Conservation (phyloP, 805 yeast species). For the Lachancea kluyveri region DNA sequence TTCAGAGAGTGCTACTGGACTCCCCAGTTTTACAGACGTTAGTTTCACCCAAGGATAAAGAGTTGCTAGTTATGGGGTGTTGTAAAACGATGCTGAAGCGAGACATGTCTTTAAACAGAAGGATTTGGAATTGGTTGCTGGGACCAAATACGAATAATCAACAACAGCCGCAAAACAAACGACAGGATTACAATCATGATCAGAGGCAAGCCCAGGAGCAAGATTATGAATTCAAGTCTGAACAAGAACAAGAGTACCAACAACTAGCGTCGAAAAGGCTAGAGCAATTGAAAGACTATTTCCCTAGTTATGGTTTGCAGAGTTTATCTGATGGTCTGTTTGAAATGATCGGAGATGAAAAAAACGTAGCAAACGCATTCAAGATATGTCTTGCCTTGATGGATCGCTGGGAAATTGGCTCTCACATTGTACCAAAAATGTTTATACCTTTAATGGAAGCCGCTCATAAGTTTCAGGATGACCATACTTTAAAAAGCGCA, state of each 20-base stretch:
- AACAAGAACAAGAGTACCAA: slow-evolving; percentile 9
- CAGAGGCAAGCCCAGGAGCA: too few relatives aligned
- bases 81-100: slow-evolving; percentile 64
- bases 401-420: slow-evolving; percentile 95
- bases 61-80: slow-evolving; percentile 53
- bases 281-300: slow-evolving; percentile 38
- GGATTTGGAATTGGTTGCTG: slow-evolving; percentile 89
- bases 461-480: slow-evolving; percentile 32
- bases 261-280: too few relatives aligned
- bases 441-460: slow-evolving; percentile 58
- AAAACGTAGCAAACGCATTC: slow-evolving; percentile 41
- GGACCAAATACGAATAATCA: slow-evolving; percentile 47
- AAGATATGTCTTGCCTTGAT: slow-evolving; percentile 65
- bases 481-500: slow-evolving; percentile 44
- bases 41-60: slow-evolving; percentile 47
- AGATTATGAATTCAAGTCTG: slow-evolving; percentile 7
- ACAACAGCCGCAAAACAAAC: slow-evolving; percentile 29
- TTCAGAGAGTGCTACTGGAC: slow-evolving; percentile 59
- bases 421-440: slow-evolving; percentile 59
- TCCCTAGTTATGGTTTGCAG: slow-evolving; percentile 48
- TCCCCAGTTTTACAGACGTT: slow-evolving; percentile 48
- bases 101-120: slow-evolving; percentile 91
- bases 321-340: slow-evolving; percentile 49
- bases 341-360: slow-evolving; percentile 35
- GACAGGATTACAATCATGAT: slow-evolving; percentile 6